Conservation (phyloP, 2,329 filamentous ascomycete genomes). For the Aspergillus japonicus region DNA sequence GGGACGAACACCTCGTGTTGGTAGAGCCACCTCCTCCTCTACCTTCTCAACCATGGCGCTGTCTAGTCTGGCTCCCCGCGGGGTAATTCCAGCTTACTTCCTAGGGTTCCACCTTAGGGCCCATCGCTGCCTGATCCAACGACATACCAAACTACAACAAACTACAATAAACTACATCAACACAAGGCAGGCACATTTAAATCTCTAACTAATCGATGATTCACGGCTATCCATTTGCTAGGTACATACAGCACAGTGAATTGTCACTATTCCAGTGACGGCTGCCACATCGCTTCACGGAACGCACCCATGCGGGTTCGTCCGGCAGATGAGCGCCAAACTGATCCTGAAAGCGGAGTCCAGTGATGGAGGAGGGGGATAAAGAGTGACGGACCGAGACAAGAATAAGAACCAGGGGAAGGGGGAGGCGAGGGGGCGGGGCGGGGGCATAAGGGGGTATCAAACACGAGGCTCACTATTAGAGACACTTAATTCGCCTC, state of each 20-base stretch:
- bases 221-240: slow-evolving; percentile 20
- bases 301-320: slow-evolving; percentile 5
- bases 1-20: too few relatives aligned
- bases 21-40: too few relatives aligned
- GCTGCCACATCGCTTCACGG: slow-evolving; percentile 33
- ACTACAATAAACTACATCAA: background rate
- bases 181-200: background rate
- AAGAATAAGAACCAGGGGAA: background rate
- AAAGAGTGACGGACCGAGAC: slow-evolving; percentile 1
- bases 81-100: background rate
- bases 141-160: background rate
- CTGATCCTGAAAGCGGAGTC: slow-evolving; percentile 16
- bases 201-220: slow-evolving; percentile 15
- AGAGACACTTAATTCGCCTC: slow-evolving; percentile 13
- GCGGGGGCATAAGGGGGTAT: slow-evolving; percentile 23
- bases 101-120: too few relatives aligned
- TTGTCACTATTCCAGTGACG: slow-evolving; percentile 32
- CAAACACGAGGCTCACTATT: slow-evolving; percentile 17
- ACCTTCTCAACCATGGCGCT: slow-evolving; percentile 9
- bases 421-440: slow-evolving; percentile 10
- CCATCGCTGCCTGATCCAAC: background rate
- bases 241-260: slow-evolving; percentile 22
- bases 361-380: background rate
- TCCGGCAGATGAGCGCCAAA: slow-evolving; percentile 32
- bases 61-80: background rate